Evolutionary conservation across 805 yeast species (phyloP), one percentile per base, ranked within the genome.

Genomic region (Candida khao-thaluensis): DNA sequence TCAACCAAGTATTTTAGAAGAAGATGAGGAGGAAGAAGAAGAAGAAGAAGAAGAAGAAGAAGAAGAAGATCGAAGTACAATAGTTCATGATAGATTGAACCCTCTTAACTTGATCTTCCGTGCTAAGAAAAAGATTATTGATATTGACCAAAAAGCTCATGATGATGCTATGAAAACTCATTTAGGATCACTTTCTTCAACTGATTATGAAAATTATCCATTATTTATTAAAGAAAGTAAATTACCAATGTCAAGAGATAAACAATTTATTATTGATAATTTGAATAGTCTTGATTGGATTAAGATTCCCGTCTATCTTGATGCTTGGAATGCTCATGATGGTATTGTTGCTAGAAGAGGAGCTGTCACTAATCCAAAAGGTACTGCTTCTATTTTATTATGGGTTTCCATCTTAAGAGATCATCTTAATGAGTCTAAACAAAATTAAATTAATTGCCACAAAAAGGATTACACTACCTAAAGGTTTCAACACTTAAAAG

Each of bases 271-370:
- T 26, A 56, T 77, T 23, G 55, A 68, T 2, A 74, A 76, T 45
- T 65, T 90, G 54, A 85, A 86, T 57, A 50, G 59, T 15, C 56
- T 91, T 17, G 69, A 73, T 2, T 90, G 96, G 96, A 66, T 77
- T 35, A 87, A 90, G 54, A 73, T 85, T 30, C 85, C 93, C 0
- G 81, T 83, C 2, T 79, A 77, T 48, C 69, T 90, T 33, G 81
- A 79, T 45, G 73, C 82, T 12, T 67, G 83, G 53, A 88, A 89
- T 57, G 81, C 97, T 0, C 98, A 90, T 54, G 95, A 85, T 43
- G 85, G 85, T 3, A 85, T 91, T 38, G 85, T 88, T 12, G 87
- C 91, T 12, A 71, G 98, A 46, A 70, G 81, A 41, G 89, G 89
- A 0, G 62, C 78, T 2, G 56, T 60, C 23, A 66, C 66, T 16